phyloP scores from a whole-genome alignment of 176 grass and related monocot species.

The Zea mays region Zm-B73-REFERENCE-NAM-5.0 NC_050098.1:174749001-174749500 shows the following conservation, averaged over 20 bases:
- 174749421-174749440: not conserved
- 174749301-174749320: not conserved
- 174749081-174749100: constrained; percentile 94
- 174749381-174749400: not conserved
- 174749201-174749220: not conserved
- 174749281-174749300: constrained; percentile 4
- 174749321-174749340: not conserved
- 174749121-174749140: constrained; percentile 20
- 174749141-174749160: constrained; percentile 2
- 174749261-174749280: not conserved
- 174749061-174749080: constrained; percentile 99
- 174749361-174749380: constrained; percentile 16
- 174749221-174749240: not conserved
- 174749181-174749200: not conserved
- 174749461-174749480: not conserved
- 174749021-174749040: constrained; percentile 97
- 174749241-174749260: not conserved
- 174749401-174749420: constrained; percentile 7
- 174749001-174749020: constrained; percentile 78
- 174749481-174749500: not conserved
- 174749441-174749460: not conserved
- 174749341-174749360: not conserved
- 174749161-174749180: not conserved
- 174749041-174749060: constrained; percentile 93
- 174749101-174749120: constrained; percentile 80